Percentiles rank a stretch among this genome's conserved stretches.
These are phyloP conservation scores for Sarcomyxa edulis DNA, from an alignment of 768 basidiomycete genomes.

Conservation along the genomic window DNA sequence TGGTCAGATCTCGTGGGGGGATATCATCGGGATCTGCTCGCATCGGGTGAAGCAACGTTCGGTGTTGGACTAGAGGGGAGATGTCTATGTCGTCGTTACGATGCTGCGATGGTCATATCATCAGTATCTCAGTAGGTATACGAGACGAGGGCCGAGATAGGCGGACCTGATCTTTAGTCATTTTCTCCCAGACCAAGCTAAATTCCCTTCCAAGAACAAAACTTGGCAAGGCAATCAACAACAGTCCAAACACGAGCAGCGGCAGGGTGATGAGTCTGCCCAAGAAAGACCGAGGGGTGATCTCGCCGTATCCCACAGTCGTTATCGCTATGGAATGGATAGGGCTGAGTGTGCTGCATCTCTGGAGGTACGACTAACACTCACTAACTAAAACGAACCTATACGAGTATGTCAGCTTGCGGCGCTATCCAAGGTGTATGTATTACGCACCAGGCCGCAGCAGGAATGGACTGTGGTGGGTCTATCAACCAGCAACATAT, in stretches of 20 bases:
- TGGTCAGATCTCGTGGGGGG: constrained; percentile 38
- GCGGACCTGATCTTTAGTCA: constrained; percentile 49
- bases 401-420: neutral
- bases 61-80: constrained; percentile 10
- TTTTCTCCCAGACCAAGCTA: constrained; percentile 83
- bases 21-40: constrained; percentile 6
- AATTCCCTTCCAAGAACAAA: constrained; percentile 93
- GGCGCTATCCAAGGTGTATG: constrained; percentile 6
- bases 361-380: constrained; percentile 22
- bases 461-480: constrained; percentile 52
- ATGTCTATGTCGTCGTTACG: constrained; percentile 12
- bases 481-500: neutral
- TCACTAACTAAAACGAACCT: constrained; percentile 77
- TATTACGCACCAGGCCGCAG: constrained; percentile 62
- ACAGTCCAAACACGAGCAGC: constrained; percentile 79
- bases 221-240: constrained; percentile 85
- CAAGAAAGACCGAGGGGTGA: constrained; percentile 83
- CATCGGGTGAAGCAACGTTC: constrained; percentile 8
- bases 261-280: constrained; percentile 84
- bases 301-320: constrained; percentile 90
- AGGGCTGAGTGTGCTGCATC: constrained; percentile 1
- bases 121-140: neutral
- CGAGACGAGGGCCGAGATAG: neutral
- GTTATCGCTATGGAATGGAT: constrained; percentile 60
- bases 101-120: constrained; percentile 9